These are phyloP conservation scores for Trichosporon coremiiforme DNA, from an alignment of 1,284 basidiomycete species.

Conservation along the genomic window DNA sequence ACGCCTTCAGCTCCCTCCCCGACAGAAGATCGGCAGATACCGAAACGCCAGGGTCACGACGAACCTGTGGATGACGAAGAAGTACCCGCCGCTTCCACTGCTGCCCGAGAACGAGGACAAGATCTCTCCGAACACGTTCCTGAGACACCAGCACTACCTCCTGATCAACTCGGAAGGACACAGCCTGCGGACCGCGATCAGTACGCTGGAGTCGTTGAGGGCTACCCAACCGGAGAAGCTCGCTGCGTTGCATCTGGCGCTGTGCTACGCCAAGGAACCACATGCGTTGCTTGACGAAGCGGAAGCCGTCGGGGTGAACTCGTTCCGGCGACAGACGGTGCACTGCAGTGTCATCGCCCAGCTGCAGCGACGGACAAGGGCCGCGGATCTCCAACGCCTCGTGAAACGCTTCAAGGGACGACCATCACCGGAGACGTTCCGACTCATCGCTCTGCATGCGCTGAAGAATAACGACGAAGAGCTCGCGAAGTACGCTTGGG, in stretches of 20 bases:
- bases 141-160: conserved; percentile 24
- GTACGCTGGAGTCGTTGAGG: neutral
- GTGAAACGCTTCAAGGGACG: neutral
- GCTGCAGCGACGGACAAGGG: conserved; percentile 2
- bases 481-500: conserved; percentile 14
- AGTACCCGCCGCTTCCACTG: conserved; percentile 1
- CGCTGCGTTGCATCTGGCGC: neutral
- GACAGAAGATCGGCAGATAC: neutral
- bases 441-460: conserved; percentile 31
- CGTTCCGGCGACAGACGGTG: conserved; percentile 29
- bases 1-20: neutral
- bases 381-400: neutral
- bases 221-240: neutral
- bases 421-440: neutral
- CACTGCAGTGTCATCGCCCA: conserved; percentile 29
- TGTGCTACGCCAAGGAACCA: neutral
- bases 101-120: neutral
- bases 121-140: neutral
- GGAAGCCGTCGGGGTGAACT: neutral
- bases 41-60: neutral
- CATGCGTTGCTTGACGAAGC: neutral
- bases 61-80: conserved; percentile 13
- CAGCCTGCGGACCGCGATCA: neutral
- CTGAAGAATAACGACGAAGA: conserved; percentile 18
- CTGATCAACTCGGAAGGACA: neutral